Evolutionary conservation across 495 filamentous ascomycete species (phyloP), one percentile per base, ranked within the genome.

Genomic region (Hypoxylon fragiforme): DNA sequence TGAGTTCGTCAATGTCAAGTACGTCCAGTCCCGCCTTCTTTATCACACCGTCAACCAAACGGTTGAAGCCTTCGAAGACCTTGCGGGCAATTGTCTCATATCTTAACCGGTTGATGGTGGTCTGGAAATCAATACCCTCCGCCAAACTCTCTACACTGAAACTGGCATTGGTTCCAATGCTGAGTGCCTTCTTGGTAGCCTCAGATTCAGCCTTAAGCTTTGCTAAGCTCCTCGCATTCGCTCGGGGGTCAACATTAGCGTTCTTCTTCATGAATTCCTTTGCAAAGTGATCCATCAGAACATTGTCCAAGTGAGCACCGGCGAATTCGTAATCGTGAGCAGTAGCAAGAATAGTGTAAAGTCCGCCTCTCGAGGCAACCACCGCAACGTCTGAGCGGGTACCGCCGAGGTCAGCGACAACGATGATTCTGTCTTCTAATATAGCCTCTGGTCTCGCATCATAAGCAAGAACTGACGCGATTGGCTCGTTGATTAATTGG

Each of bases 241-340:
- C 80, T 51, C 94, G 81, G 18, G 95, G 94, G 68, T 98, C 94
- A 39, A 79, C 81, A 70, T 91, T 90, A 70, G 92, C 76, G 77
- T 95, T 91, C 60, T 72, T 70, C 82, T 97, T 97, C 57, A 92
- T 78, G 75, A 98, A 98, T 71, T 97, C 94, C 81, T 98, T 97
- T 50, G 94, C 87, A 63, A 97, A 97, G 78, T 96, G 85, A 69
- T 97, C 92, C 60, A 96, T 87, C 38, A 98, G 79, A 28, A 95
- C 85, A 64, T 92, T 80, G 73, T 98, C 94, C 26, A 98, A 75
- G 37, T 88, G 83, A 18, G 80, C 72, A 61, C 94, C 94, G 40
- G 86, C 83, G 50, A 89, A 86, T 66, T 95, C 90, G 70, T 95
- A 96, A 77, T 98, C 94, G 72, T 98, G 94, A 11, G 85, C 84